Evolutionary conservation across 164 flowering plant genomes (phyloP).

Genomic region (Dillenia turbinata): DNA sequence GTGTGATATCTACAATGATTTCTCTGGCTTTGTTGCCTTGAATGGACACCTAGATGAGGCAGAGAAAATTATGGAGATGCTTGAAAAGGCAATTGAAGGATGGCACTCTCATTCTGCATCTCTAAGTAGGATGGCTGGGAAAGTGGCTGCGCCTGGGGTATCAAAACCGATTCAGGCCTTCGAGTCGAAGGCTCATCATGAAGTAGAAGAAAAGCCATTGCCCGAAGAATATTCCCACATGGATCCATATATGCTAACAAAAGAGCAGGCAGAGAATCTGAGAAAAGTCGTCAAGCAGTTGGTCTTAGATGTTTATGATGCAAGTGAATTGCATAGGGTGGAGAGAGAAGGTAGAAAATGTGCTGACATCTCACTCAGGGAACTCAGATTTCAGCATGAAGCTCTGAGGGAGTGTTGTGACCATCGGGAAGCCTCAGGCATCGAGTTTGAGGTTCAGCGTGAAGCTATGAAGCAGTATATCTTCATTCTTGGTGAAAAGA

Average conservation of each 20-base stretch:
- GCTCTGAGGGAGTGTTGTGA: slow-evolving; percentile 25
- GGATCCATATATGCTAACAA: slow-evolving; percentile 35
- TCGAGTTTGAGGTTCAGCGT: slow-evolving; percentile 51
- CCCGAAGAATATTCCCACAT: slow-evolving; percentile 24
- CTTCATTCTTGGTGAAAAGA: slow-evolving; percentile 20
- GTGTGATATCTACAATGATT: slow-evolving; percentile 31
- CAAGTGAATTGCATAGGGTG: slow-evolving; percentile 24
- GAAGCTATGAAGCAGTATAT: slow-evolving; percentile 46
- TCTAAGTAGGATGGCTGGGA: slow-evolving; percentile 34
- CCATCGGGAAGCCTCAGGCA: slow-evolving; percentile 32
- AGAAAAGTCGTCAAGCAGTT: slow-evolving; percentile 43
- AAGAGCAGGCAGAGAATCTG: slow-evolving; percentile 38
- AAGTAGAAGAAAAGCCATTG: slow-evolving; percentile 36
- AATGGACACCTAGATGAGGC: slow-evolving; percentile 51
- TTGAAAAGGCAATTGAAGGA: slow-evolving; percentile 62
- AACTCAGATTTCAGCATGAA: slow-evolving; percentile 25
- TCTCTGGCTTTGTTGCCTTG: slow-evolving; percentile 27
- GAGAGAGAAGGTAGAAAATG: slow-evolving; percentile 27
- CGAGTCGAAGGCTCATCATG: slow-evolving; percentile 61
- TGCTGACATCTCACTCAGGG: slow-evolving; percentile 25
- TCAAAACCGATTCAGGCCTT: slow-evolving; percentile 85
- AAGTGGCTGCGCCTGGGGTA: slow-evolving; percentile 43
- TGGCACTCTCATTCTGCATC: slow-evolving; percentile 48
- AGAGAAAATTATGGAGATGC: slow-evolving; percentile 39
- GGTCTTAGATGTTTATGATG: slow-evolving; percentile 36